Base-by-base conservation (phyloP, 2,329 filamentous ascomycete genomes). In the Claviceps capensis region DNA sequence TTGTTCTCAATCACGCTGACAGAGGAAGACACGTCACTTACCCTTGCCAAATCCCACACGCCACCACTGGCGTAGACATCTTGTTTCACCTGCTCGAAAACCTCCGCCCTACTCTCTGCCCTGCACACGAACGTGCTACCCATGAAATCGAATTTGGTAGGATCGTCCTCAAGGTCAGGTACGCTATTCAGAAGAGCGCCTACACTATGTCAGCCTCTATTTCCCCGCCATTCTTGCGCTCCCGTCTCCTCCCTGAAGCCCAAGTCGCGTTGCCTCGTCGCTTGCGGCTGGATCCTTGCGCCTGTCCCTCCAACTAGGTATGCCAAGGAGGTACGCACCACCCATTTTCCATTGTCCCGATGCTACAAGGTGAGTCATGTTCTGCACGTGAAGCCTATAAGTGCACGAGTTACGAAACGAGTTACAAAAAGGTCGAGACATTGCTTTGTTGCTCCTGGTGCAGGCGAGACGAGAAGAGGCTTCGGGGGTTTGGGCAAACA, bases 1-100 rank as follows among this genome's bases (percentile, higher is more conserved):
- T 37, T 7, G 5, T 16, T 3, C 44, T 11, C n/a, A 2, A 14
- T 30, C 3, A 9, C 13, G 4, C n/a, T 30, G 14, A 30, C 43
- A 23, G 4, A 30, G 11, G 23, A 8, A 22, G 11, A 17, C 5
- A 17, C 14, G 5, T 30, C 26, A 13, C 65, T 61, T 55, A 79
- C 79, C 60, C 85, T 85, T 38, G 82, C 77, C 53, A 85, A 63
- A 71, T 95, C 87, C 89, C 89, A 95, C 8, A 94, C 88, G 0
- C 82, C 86, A 44, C 68, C 74, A 54, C 69, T 75, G 9, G 75
- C 72, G 68, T 95, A 95, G 9, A 89, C 71, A 69, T 95, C 89
- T 48, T 78, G 74, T 65, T 77, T 78, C 47, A 95, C 65, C 49
- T 77, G 62, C 59, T 84, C 76, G 42, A 83, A 64, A 2, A 87